Conservation (phyloP, 2,329 filamentous ascomycete genomes). For the Stromatinia cepivora region DNA sequence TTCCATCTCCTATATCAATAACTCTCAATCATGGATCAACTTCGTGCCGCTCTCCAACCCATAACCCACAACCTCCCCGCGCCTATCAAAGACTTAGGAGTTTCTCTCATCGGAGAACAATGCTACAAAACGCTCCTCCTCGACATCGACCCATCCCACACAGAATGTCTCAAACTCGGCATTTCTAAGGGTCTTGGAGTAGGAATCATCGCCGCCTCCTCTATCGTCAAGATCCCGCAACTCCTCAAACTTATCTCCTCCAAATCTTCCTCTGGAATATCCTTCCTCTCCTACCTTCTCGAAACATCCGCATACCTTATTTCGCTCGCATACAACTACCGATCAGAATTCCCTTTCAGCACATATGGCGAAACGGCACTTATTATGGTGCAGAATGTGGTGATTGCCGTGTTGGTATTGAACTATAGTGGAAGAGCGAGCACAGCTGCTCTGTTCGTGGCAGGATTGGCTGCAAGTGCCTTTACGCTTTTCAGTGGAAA, state of each 20-base stretch:
- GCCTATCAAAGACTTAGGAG: slow-evolving; percentile 71
- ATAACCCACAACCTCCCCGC: slow-evolving; percentile 72
- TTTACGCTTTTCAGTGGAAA: slow-evolving; percentile 70
- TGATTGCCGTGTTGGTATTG: slow-evolving; percentile 83
- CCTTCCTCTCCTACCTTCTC: slow-evolving; percentile 87
- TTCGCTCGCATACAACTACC: slow-evolving; percentile 86
- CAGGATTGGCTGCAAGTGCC: slow-evolving; percentile 67
- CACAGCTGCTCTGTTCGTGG: slow-evolving; percentile 75
- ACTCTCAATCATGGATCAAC: slow-evolving; percentile 54
- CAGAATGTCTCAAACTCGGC: slow-evolving; percentile 81
- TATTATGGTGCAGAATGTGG: slow-evolving; percentile 88
- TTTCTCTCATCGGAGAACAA: slow-evolving; percentile 74
- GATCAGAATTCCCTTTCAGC: slow-evolving; percentile 90
- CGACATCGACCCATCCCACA: slow-evolving; percentile 76
- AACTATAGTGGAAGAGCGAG: slow-evolving; percentile 71
- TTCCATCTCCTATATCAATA: background rate
- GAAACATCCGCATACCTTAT: slow-evolving; percentile 89
- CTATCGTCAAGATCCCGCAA: slow-evolving; percentile 95
- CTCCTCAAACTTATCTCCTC: slow-evolving; percentile 87
- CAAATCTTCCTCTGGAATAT: slow-evolving; percentile 78
- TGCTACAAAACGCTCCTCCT: slow-evolving; percentile 89
- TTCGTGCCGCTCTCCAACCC: slow-evolving; percentile 62
- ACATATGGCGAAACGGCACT: slow-evolving; percentile 94
- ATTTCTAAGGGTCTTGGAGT: slow-evolving; percentile 91
- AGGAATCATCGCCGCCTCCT: slow-evolving; percentile 86